Base-by-base conservation (phyloP, 176 grass and related monocot species). In the Pharus latifolius region DNA sequence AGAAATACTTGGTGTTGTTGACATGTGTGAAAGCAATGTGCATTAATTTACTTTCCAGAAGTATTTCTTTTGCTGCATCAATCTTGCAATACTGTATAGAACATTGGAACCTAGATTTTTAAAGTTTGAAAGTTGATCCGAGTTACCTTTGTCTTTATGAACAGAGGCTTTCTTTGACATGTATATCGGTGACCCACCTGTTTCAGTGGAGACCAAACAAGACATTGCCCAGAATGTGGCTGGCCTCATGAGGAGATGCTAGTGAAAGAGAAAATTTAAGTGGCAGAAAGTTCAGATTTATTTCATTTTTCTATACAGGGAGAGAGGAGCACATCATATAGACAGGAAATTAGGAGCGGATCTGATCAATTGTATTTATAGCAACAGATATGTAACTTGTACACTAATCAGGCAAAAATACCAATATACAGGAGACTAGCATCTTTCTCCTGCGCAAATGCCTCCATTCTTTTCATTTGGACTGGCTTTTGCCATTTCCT, bases 111-210 rank as follows among this genome's bases (percentile, higher is more conserved):
- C 38, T 70, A 24, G 31, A 75, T 45, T 3, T 18, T 25, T 1
- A 40, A 66, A 20, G 44, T 10, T 13, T 43, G 15, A 49, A 13
- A 33, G 38, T 43, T 67, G 7, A 23, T 74, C 0, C 18, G 20
- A 10, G 43, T 6, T 47, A 33, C 20, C 24, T 16, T 55, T 40
- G 9, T 69, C 50, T 58, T 75, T 56, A 26, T 50, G 16, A 81
- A 32, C 67, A 98, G 95, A 52, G 55, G 90, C 95, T 60, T 98
- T 98, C 74, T 98, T 98, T 17, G 95, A 88, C 67, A 98, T 98
- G 95, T 98, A 98, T 63, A 87, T 98, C 46, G 95, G 95, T 10
- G 95, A 98, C 11, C 53, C 72, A 25, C 95, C 90, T 28, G 84
- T 93, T 63, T 98, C 95, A 2, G 4, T 65, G 59, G 78, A 91